Conservation (phyloP, 2,329 filamentous ascomycete genomes). For the Aspergillus amoenus region DNA sequence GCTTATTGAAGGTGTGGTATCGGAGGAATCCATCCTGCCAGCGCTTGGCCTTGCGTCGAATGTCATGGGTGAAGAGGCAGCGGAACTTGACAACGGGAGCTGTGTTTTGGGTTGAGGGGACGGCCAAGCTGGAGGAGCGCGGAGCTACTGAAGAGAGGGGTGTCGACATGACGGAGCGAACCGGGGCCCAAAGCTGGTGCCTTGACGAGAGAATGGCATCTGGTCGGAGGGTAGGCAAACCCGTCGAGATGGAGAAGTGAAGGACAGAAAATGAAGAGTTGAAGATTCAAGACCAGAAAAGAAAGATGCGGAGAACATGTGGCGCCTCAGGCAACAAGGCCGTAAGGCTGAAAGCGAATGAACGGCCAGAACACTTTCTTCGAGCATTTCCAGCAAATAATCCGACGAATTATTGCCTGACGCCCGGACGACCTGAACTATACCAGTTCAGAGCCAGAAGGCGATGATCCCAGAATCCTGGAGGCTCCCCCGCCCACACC, state of each 20-base stretch:
- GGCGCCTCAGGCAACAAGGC: conserved; percentile 5
- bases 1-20: conserved; percentile 87
- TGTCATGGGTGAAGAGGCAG: conserved; percentile 84
- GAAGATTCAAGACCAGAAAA: neutral
- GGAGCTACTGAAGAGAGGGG: conserved; percentile 20
- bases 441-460: neutral
- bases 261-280: neutral
- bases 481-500: too few species aligned
- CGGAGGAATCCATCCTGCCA: conserved; percentile 92
- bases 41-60: conserved; percentile 81
- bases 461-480: too few species aligned
- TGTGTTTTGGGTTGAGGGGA: conserved; percentile 59
- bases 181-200: conserved; percentile 14
- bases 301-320: neutral
- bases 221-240: neutral
- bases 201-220: conserved; percentile 12
- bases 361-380: neutral
- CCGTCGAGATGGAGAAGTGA: neutral
- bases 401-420: neutral
- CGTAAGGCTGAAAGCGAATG: neutral
- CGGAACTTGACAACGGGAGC: conserved; percentile 77
- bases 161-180: conserved; percentile 20
- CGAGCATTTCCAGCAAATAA: neutral
- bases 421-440: neutral
- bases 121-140: conserved; percentile 18